phyloP scores from a whole-genome alignment of 2,329 filamentous ascomycete genomes.

The Claviceps pazoutovae region DNA sequence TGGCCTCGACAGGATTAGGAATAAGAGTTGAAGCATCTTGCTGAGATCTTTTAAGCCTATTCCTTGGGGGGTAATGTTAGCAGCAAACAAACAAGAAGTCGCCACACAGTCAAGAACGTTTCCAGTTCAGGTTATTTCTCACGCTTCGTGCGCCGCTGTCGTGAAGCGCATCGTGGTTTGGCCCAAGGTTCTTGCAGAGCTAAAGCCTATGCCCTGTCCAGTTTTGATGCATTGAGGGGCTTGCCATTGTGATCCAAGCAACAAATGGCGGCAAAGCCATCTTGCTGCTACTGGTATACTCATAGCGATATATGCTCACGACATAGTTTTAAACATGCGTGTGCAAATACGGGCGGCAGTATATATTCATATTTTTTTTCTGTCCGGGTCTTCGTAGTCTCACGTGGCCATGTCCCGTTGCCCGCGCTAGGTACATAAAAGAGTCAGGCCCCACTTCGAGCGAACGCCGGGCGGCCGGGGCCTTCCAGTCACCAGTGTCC shows the following conservation, averaged over 20 bases:
- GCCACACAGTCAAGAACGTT: background rate
- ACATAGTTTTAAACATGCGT: background rate
- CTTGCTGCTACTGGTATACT: slow-evolving; percentile 25
- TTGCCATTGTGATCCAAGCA: slow-evolving; percentile 16
- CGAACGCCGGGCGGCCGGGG: too few species aligned
- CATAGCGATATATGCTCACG: slow-evolving; percentile 17
- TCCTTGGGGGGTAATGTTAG: background rate
- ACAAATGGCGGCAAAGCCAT: slow-evolving; percentile 27
- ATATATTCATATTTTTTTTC: slow-evolving; percentile 15
- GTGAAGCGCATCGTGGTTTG: slow-evolving; percentile 16
- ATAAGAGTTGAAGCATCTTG: slow-evolving; percentile 38
- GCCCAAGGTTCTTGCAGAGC: slow-evolving; percentile 16
- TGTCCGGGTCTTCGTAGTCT: too few species aligned
- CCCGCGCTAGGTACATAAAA: too few species aligned
- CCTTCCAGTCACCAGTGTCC: too few species aligned
- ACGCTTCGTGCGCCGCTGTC: slow-evolving; percentile 29
- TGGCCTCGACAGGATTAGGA: slow-evolving; percentile 53
- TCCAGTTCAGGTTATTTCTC: slow-evolving; percentile 8
- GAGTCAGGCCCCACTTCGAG: too few species aligned
- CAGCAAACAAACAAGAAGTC: background rate
- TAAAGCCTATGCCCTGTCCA: background rate
- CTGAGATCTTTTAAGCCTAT: slow-evolving; percentile 37
- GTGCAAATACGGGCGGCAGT: too few species aligned
- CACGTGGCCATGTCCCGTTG: too few species aligned
- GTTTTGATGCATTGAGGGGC: slow-evolving; percentile 9